These are phyloP conservation scores for Candida stauntonica DNA, from an alignment of 805 yeast species.

Conservation along the genomic window DNA sequence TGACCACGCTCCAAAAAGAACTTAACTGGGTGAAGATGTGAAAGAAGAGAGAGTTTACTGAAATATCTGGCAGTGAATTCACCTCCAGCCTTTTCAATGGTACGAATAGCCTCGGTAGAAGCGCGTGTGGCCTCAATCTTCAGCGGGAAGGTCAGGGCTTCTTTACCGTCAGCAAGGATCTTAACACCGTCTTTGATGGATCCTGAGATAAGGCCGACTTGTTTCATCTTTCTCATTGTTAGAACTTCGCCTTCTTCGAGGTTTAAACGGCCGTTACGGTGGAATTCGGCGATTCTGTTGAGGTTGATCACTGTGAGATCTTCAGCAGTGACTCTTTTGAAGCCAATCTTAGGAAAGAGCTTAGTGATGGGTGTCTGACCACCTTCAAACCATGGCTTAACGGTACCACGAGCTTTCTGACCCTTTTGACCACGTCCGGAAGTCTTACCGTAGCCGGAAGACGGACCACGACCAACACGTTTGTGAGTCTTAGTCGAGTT, in stretches of 20 bases:
- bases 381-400: conserved; percentile 95
- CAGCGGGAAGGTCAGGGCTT: conserved; percentile 50
- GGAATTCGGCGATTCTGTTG: conserved; percentile 64
- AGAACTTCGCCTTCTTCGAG: conserved; percentile 57
- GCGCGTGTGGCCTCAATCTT: conserved; percentile 83
- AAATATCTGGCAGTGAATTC: conserved; percentile 69
- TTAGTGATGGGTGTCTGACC: conserved; percentile 92
- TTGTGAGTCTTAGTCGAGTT: conserved; percentile 59
- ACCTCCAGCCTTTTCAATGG: conserved; percentile 72
- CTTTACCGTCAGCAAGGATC: conserved; percentile 64
- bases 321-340: conserved; percentile 57
- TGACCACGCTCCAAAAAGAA: conserved; percentile 69
- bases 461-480: conserved; percentile 95
- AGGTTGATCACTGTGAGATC: conserved; percentile 53
- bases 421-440: conserved; percentile 98
- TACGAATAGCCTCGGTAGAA: conserved; percentile 63
- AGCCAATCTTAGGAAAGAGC: conserved; percentile 84
- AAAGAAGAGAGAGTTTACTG: conserved; percentile 61
- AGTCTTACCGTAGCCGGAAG: conserved; percentile 89
- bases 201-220: conserved; percentile 70
- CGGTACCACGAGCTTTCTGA: conserved; percentile 92
- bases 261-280: conserved; percentile 60
- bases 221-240: conserved; percentile 72
- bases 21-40: conserved; percentile 72
- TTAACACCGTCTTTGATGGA: conserved; percentile 75